Conservation (phyloP, 371 early-diverging fungal species). For the Neoconidiobolus thromboides region DNA sequence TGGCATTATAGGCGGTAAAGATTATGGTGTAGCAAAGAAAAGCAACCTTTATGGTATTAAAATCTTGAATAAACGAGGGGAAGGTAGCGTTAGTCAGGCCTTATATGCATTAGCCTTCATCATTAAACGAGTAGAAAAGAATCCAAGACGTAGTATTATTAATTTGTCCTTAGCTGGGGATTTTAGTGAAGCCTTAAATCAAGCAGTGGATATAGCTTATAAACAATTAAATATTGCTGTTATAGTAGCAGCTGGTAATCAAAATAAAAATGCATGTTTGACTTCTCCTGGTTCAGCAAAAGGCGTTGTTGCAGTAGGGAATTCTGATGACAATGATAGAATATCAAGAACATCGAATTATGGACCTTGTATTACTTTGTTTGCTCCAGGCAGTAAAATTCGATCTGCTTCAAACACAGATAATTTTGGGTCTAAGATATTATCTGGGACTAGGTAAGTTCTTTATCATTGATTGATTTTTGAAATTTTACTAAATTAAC, state of each 20-base stretch:
- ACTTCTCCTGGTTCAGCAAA: constrained; percentile 35
- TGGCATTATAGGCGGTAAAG: constrained; percentile 47
- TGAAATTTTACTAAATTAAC: constrained; percentile 14
- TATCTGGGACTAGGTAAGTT: constrained; percentile 5
- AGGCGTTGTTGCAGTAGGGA: constrained; percentile 33
- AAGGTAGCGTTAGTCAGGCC: constrained; percentile 10
- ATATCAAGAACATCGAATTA: constrained; percentile 46
- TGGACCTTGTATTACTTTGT: constrained; percentile 52
- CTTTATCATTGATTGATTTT: neutral
- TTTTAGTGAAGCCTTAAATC: constrained; percentile 9
- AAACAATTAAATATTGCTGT: constrained; percentile 24
- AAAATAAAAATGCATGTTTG: constrained; percentile 25
- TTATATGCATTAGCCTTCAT: constrained; percentile 15
- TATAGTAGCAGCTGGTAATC: constrained; percentile 46
- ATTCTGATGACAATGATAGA: constrained; percentile 28
- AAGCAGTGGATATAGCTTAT: constrained; percentile 9
- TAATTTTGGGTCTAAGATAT: neutral
- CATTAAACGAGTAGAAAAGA: constrained; percentile 9
- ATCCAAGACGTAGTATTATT: neutral
- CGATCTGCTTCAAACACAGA: neutral
- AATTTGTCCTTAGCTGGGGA: constrained; percentile 12
- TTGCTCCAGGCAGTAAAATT: constrained; percentile 27
- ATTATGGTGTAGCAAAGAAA: constrained; percentile 16
- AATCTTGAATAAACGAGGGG: constrained; percentile 26
- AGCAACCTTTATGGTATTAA: constrained; percentile 50